These are phyloP conservation scores for Boletus tomentosulus DNA, from an alignment of 768 basidiomycete genomes.

Conservation along the genomic window DNA sequence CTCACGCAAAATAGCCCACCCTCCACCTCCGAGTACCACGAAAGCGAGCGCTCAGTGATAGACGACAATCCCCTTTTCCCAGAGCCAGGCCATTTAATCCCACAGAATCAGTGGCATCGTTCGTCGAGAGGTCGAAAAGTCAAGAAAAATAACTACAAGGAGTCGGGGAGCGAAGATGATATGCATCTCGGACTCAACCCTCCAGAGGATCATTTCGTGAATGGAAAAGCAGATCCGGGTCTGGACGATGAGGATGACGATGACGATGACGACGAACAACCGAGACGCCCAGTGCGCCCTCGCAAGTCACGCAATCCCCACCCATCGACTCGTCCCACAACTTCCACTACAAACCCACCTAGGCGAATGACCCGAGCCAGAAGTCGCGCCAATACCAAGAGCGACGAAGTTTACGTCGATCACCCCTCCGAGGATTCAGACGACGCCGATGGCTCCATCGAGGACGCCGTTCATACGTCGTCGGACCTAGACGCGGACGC, in stretches of 20 bases:
- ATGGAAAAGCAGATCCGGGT: conserved; percentile 17
- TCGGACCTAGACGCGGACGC: conserved; percentile 35
- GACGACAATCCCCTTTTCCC: conserved; percentile 20
- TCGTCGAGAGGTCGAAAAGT: conserved; percentile 41
- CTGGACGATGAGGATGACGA: conserved; percentile 32
- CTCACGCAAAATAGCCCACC: conserved; percentile 22
- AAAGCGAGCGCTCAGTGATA: conserved; percentile 30
- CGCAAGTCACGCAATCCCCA: conserved; percentile 23
- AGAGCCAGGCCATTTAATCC: neutral
- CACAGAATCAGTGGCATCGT: conserved; percentile 15
- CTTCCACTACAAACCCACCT: neutral
- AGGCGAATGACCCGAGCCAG: conserved; percentile 24
- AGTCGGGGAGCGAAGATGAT: conserved; percentile 46
- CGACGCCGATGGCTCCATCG: conserved; percentile 58
- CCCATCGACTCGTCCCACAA: conserved; percentile 13
- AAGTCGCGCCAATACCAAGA: conserved; percentile 31
- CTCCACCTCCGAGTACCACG: conserved; percentile 32
- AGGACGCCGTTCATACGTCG: conserved; percentile 44
- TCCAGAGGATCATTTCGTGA: conserved; percentile 10
- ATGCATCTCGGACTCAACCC: conserved; percentile 9
- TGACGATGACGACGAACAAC: conserved; percentile 27
- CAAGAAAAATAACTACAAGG: conserved; percentile 38
- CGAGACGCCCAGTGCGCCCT: conserved; percentile 12
- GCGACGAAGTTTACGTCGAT: conserved; percentile 50
- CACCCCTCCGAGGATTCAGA: conserved; percentile 47